Conservation (phyloP, 768 basidiomycete genomes). For the Mycena chlorophos region DNA sequence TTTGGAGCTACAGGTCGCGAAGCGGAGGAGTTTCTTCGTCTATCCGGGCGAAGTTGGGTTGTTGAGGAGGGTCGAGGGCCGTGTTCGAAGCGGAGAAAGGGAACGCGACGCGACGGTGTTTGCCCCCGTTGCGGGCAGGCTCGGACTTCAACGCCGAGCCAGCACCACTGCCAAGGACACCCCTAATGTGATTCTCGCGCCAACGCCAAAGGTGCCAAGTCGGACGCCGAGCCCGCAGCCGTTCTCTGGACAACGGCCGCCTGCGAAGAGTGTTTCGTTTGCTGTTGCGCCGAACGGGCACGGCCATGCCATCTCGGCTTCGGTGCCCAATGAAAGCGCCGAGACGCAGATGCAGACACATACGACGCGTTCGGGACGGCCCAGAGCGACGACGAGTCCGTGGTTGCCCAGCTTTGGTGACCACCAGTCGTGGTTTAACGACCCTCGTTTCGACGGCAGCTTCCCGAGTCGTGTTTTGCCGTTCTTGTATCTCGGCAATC, state of each 20-base stretch:
- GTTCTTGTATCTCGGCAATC: constrained; percentile 90
- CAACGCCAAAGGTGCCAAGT: neutral
- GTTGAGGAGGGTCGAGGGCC: constrained; percentile 66
- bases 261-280: constrained; percentile 54
- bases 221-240: neutral
- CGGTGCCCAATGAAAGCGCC: constrained; percentile 30
- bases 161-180: constrained; percentile 29
- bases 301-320: constrained; percentile 13
- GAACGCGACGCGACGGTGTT: constrained; percentile 20
- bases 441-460: constrained; percentile 89
- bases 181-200: constrained; percentile 1
- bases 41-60: constrained; percentile 79
- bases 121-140: constrained; percentile 31
- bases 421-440: constrained; percentile 94
- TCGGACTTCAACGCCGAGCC: constrained; percentile 30
- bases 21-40: constrained; percentile 86
- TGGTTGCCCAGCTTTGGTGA: constrained; percentile 64
- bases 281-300: constrained; percentile 26
- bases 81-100: constrained; percentile 40
- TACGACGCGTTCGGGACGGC: constrained; percentile 48
- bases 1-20: constrained; percentile 82
- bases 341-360: constrained; percentile 24
- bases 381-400: constrained; percentile 71
- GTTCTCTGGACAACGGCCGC: constrained; percentile 34
- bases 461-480: constrained; percentile 93